phyloP scores from a whole-genome alignment of 805 yeast genomes.

The Kuraishia capsulata region DNA sequence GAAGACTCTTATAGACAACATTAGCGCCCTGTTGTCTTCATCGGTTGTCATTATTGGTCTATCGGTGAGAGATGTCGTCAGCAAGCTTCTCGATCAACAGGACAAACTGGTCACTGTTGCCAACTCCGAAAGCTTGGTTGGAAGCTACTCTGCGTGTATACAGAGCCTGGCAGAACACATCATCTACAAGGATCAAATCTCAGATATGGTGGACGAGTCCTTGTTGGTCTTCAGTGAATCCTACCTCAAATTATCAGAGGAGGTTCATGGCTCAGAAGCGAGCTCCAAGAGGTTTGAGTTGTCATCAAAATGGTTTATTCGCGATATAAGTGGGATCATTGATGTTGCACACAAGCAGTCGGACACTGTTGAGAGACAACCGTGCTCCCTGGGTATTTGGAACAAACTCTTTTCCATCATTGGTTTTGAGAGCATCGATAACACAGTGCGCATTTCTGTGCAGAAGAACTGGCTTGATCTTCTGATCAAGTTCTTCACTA shows the following conservation, averaged over 20 bases:
- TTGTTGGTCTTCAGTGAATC: conserved; percentile 30
- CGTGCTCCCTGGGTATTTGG: conserved; percentile 34
- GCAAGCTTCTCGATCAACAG: conserved; percentile 46
- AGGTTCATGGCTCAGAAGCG: neutral
- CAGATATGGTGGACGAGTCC: conserved; percentile 71
- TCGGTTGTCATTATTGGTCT: conserved; percentile 81
- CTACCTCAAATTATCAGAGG: conserved; percentile 9
- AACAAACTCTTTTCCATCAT: conserved; percentile 23
- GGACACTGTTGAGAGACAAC: conserved; percentile 26
- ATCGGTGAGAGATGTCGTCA: conserved; percentile 72
- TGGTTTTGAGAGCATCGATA: conserved; percentile 13
- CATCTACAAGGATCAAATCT: conserved; percentile 79
- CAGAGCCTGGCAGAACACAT: conserved; percentile 67
- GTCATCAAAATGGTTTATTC: neutral
- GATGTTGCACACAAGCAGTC: conserved; percentile 16
- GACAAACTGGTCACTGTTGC: conserved; percentile 16
- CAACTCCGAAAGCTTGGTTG: conserved; percentile 20
- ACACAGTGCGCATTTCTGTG: conserved; percentile 19
- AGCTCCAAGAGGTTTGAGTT: conserved; percentile 2
- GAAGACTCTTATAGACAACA: conserved; percentile 9
- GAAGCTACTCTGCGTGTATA: conserved; percentile 46
- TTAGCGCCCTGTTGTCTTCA: conserved; percentile 53
- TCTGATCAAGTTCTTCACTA: conserved; percentile 24
- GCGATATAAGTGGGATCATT: conserved; percentile 2
- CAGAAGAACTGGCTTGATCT: conserved; percentile 31